Evolutionary conservation across 495 filamentous ascomycete genomes (phyloP).

Genomic region (Aspergillus haitiensis): DNA sequence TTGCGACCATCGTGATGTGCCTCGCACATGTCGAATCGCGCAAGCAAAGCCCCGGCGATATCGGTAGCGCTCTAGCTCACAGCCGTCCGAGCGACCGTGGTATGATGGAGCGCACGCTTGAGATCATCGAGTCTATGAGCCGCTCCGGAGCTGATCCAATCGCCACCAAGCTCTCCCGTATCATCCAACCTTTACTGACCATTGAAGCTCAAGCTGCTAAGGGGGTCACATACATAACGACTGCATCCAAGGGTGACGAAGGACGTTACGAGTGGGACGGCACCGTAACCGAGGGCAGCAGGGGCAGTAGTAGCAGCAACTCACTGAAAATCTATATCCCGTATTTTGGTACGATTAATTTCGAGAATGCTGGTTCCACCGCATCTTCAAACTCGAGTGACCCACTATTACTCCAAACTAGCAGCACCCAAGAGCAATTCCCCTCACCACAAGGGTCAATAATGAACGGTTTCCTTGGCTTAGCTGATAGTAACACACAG

Average conservation of each 20-base stretch:
- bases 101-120: conserved; percentile 42
- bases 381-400: not conserved
- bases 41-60: conserved; percentile 16
- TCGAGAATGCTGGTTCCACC: conserved; percentile 19
- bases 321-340: conserved; percentile 36
- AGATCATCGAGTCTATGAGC: conserved; percentile 35
- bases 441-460: not conserved
- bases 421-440: not conserved
- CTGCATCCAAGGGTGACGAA: conserved; percentile 18
- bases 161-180: conserved; percentile 36
- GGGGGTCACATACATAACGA: conserved; percentile 27
- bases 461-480: not conserved
- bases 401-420: no score
- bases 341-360: conserved; percentile 41
- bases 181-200: conserved; percentile 32
- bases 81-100: conserved; percentile 45
- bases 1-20: conserved; percentile 40
- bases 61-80: conserved; percentile 30
- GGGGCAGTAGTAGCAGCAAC: not conserved
- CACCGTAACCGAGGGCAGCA: conserved; percentile 10
- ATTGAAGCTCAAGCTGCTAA: conserved; percentile 27
- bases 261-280: conserved; percentile 16
- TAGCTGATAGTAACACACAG: not conserved
- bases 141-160: conserved; percentile 24
- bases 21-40: conserved; percentile 32